phyloP scores from a whole-genome alignment of 768 basidiomycete genomes.

The Boletus reticulatus region DNA sequence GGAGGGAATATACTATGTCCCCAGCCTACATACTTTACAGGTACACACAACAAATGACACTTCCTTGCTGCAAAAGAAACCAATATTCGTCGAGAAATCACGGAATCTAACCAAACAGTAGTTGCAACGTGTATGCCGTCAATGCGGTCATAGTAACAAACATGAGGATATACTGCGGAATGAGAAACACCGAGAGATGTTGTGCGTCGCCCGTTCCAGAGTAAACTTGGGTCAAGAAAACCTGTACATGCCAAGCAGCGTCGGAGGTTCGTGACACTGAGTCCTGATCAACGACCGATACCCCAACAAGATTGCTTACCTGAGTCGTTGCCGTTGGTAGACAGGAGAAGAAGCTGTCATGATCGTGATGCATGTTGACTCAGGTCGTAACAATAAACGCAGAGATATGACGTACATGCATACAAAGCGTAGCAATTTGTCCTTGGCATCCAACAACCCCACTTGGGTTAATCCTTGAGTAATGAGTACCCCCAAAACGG shows the following conservation, averaged over 20 bases:
- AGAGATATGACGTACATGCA: conserved; percentile 52
- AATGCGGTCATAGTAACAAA: conserved; percentile 37
- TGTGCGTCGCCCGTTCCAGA: conserved; percentile 64
- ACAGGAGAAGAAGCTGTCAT: conserved; percentile 54
- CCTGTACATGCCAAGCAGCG: conserved; percentile 36
- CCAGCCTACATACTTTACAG: too few species aligned
- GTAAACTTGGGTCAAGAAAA: conserved; percentile 63
- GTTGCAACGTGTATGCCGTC: conserved; percentile 35
- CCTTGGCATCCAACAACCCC: conserved; percentile 49
- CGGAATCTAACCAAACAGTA: conserved; percentile 29
- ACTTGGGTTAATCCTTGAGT: conserved; percentile 32
- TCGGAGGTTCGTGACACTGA: not conserved
- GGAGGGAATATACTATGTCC: too few species aligned
- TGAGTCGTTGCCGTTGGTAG: conserved; percentile 61
- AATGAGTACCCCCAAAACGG: conserved; percentile 60
- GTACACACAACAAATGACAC: too few species aligned
- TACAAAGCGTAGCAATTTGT: conserved; percentile 64
- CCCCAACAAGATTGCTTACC: conserved; percentile 27
- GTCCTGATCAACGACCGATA: not conserved
- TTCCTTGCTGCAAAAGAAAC: too few species aligned
- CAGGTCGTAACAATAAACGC: not conserved
- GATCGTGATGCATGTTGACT: not conserved
- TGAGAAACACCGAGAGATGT: conserved; percentile 58
- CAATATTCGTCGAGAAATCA: too few species aligned
- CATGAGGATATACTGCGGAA: conserved; percentile 52